These are phyloP conservation scores for Paraphysoderma sedebokerense DNA, from an alignment of 371 early-diverging fungal genomes.

Conservation along the genomic window DNA sequence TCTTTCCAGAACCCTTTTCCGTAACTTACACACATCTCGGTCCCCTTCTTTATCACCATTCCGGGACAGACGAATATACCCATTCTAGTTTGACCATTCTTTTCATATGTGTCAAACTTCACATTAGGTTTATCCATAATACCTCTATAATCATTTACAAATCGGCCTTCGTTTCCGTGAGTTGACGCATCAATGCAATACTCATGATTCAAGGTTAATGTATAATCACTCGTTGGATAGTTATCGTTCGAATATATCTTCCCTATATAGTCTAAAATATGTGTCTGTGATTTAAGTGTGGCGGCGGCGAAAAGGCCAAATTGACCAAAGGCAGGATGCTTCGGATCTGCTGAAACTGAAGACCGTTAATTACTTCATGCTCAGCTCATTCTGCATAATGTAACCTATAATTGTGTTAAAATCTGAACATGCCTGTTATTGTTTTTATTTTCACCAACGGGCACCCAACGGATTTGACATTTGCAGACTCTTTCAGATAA, in stretches of 20 bases:
- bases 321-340: slow-evolving; percentile 27
- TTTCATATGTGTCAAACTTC: no score
- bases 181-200: slow-evolving; percentile 27
- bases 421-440: no score
- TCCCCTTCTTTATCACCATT: slow-evolving; percentile 12
- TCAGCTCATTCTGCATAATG: no score
- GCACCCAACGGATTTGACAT: no score
- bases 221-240: slow-evolving; percentile 26
- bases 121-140: slow-evolving; percentile 27
- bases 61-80: no score
- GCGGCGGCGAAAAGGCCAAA: slow-evolving; percentile 28
- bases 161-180: slow-evolving; percentile 29
- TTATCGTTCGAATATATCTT: slow-evolving; percentile 19
- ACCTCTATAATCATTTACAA: slow-evolving; percentile 31
- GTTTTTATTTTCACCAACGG: no score
- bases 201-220: slow-evolving; percentile 18
- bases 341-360: no score
- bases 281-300: slow-evolving; percentile 20
- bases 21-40: slow-evolving; percentile 18
- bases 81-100: no score
- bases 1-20: slow-evolving; percentile 22
- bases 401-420: no score
- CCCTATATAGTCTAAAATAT: slow-evolving; percentile 28
- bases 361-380: no score
- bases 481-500: no score